Conservation (phyloP, 805 yeast genomes). For the Ogataea trehalophila region DNA sequence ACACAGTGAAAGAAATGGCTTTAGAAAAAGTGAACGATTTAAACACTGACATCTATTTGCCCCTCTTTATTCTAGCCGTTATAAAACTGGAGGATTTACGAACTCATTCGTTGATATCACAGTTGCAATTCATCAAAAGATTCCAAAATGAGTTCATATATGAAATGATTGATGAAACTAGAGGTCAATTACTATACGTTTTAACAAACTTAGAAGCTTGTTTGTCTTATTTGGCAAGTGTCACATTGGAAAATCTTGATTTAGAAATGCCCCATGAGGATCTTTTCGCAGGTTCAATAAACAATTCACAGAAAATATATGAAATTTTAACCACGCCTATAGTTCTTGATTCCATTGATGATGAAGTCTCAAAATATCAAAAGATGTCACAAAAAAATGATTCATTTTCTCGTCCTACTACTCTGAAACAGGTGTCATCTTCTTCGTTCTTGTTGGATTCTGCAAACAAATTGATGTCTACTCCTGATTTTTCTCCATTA, state of each 20-base stretch:
- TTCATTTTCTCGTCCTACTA: neutral
- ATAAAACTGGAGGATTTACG: conserved; percentile 27
- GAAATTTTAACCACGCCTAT: conserved; percentile 18
- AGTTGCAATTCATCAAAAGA: conserved; percentile 30
- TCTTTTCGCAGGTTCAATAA: neutral
- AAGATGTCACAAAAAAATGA: neutral
- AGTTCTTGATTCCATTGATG: conserved; percentile 24
- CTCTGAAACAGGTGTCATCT: conserved; percentile 1
- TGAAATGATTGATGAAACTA: conserved; percentile 25
- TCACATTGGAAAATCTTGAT: conserved; percentile 28
- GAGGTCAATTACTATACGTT: conserved; percentile 30
- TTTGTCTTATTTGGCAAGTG: conserved; percentile 30
- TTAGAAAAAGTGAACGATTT: conserved; percentile 4
- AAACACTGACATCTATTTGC: conserved; percentile 33
- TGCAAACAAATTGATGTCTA: conserved; percentile 9
- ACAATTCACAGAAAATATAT: conserved; percentile 1
- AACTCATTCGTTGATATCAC: conserved; percentile 27
- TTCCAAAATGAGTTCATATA: conserved; percentile 28
- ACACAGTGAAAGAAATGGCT: conserved; percentile 19
- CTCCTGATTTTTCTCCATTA: conserved; percentile 23
- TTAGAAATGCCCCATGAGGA: conserved; percentile 13
- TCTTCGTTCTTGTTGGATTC: conserved; percentile 10
- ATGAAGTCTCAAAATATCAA: conserved; percentile 18
- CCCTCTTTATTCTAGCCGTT: conserved; percentile 30
- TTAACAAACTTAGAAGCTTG: conserved; percentile 35